Conservation (phyloP, 2,329 filamentous ascomycete species). For the Chrysoporthe deuterocubensis region DNA sequence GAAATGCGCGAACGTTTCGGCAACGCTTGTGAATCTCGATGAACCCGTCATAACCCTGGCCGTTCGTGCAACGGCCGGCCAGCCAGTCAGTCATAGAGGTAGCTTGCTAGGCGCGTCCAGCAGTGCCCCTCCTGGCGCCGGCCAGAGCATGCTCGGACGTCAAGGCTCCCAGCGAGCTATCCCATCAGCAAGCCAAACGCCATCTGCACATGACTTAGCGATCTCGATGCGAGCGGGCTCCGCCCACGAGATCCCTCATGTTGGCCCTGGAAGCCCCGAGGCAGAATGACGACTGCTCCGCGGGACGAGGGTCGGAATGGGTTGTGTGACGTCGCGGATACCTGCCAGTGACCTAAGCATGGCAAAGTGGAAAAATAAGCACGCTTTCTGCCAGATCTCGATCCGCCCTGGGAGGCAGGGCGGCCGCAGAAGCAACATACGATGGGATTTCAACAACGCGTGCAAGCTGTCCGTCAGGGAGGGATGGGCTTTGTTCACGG, state of each 20-base stretch:
- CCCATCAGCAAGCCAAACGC: too few species aligned
- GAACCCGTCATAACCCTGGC: not conserved
- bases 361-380: conserved; percentile 13
- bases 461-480: conserved; percentile 12
- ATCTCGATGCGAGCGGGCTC: not conserved
- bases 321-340: conserved; percentile 19
- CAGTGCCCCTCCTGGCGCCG: too few species aligned
- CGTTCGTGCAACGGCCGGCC: not conserved
- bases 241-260: not conserved
- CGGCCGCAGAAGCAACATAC: conserved; percentile 15
- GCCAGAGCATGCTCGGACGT: too few species aligned
- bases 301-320: not conserved
- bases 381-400: conserved; percentile 27
- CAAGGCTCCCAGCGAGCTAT: too few species aligned
- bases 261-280: not conserved
- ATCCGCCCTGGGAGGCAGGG: conserved; percentile 16
- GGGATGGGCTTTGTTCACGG: conserved; percentile 11
- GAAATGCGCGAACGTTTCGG: not conserved
- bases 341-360: conserved; percentile 19
- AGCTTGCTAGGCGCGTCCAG: too few species aligned
- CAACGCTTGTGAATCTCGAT: not conserved
- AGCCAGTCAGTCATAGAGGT: not conserved
- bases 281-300: conserved; percentile 4
- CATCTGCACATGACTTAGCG: not conserved
- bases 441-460: conserved; percentile 18